Evolutionary conservation across 805 yeast genomes (phyloP).

Genomic region (Brettanomyces anomalus): DNA sequence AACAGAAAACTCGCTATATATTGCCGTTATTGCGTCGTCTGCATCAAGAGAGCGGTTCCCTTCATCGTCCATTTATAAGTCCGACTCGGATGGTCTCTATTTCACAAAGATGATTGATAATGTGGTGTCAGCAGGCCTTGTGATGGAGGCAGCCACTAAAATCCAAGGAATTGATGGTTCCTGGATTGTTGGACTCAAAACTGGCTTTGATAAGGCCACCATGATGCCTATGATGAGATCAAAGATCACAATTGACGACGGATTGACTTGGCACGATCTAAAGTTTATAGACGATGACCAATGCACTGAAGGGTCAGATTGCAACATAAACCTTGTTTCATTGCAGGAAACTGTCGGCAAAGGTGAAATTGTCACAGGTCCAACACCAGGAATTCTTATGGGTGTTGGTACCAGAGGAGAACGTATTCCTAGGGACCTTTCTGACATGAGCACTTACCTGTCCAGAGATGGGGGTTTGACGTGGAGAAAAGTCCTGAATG

Average conservation of each 20-base stretch:
- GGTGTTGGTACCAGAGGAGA: constrained; percentile 85
- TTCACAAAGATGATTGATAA: constrained; percentile 37
- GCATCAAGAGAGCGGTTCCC: constrained; percentile 9
- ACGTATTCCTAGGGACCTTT: constrained; percentile 25
- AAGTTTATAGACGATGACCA: constrained; percentile 34
- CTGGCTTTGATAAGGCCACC: constrained; percentile 11
- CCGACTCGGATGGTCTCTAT: constrained; percentile 50
- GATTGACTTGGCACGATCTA: constrained; percentile 43
- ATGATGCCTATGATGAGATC: constrained; percentile 18
- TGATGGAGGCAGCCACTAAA: constrained; percentile 32
- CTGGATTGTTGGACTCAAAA: constrained; percentile 36
- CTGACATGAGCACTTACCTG: constrained; percentile 37
- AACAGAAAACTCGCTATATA: constrained; percentile 30
- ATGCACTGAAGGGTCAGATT: constrained; percentile 36
- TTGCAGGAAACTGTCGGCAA: constrained; percentile 29
- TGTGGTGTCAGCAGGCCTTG: constrained; percentile 28
- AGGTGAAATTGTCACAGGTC: constrained; percentile 36
- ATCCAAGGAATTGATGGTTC: constrained; percentile 52
- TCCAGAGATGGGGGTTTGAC: constrained; percentile 73
- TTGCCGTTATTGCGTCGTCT: constrained; percentile 26
- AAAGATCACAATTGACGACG: constrained; percentile 42
- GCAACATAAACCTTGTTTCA: constrained; percentile 37
- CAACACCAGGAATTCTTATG: constrained; percentile 43
- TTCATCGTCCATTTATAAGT: constrained; percentile 33
- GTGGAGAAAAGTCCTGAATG: constrained; percentile 51